A percentile compares a stretch with the other conserved stretches of the same genome.
Conservation (phyloP, 2,329 filamentous ascomycete species). For the Byssochlamys sp. region DNA sequence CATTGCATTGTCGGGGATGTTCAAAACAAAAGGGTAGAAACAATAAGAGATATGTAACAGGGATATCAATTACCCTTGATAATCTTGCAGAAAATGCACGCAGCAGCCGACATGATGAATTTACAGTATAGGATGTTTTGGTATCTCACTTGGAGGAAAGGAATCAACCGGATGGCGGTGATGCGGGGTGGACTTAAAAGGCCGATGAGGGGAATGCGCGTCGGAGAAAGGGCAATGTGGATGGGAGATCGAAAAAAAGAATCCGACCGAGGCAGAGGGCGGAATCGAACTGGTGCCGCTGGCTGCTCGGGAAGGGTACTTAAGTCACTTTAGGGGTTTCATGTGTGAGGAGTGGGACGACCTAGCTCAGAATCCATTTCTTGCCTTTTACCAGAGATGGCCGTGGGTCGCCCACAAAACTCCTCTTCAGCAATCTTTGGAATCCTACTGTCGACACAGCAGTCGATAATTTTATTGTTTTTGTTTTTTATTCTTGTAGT, state of each 20-base stretch:
- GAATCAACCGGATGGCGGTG: conserved; percentile 7
- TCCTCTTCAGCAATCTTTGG: conserved; percentile 52
- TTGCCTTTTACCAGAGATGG: conserved; percentile 75
- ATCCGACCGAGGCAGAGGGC: not conserved
- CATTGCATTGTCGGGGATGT: not conserved
- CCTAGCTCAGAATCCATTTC: conserved; percentile 63
- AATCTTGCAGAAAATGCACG: conserved; percentile 97
- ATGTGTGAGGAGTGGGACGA: conserved; percentile 56
- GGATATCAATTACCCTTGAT: conserved; percentile 60
- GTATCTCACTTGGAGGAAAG: not conserved
- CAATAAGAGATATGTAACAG: conserved; percentile 1
- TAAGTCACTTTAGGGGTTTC: not conserved
- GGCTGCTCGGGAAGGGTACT: conserved; percentile 1
- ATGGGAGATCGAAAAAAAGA: not conserved
- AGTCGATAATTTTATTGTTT: conserved; percentile 32
- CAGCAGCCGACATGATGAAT: conserved; percentile 35
- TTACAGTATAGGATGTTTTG: not conserved
- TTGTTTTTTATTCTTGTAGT: conserved; percentile 19
- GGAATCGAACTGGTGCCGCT: conserved; percentile 21
- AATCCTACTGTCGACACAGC: conserved; percentile 36
- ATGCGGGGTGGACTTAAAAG: conserved; percentile 11
- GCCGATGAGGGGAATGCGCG: conserved; percentile 4
- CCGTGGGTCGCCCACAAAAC: conserved; percentile 55
- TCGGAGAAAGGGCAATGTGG: conserved; percentile 1
- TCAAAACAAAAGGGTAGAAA: not conserved